These are phyloP conservation scores for Skeletonema marinoi DNA, from an alignment of 108 stramenopile genomes.

Conservation along the genomic window DNA sequence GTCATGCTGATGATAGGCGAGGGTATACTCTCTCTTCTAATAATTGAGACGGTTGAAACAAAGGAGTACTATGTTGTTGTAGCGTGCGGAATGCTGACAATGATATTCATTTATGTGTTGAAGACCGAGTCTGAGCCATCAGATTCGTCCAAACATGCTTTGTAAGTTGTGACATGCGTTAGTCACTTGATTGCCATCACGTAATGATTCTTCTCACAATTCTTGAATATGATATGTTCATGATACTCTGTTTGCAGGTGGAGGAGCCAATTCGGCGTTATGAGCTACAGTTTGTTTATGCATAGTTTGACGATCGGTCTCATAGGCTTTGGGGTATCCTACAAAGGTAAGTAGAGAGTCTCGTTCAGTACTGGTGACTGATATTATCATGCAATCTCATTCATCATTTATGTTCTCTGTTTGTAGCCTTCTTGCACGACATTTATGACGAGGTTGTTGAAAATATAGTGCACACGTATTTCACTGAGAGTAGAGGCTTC, in stretches of 20 bases:
- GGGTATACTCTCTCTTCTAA: conserved; percentile 55
- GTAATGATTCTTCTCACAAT: background rate
- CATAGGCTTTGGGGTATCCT: conserved; percentile 22
- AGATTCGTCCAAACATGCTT: background rate
- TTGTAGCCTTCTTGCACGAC: background rate
- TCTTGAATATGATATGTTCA: background rate
- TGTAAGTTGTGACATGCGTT: background rate
- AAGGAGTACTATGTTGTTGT: background rate
- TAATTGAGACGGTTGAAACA: conserved; percentile 36
- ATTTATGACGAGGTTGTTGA: background rate
- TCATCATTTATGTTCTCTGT: background rate
- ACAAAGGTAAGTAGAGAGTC: background rate
- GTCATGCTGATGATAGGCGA: conserved; percentile 80
- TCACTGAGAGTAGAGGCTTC: background rate
- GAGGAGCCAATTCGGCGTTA: background rate
- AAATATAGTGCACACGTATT: background rate
- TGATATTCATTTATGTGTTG: conserved; percentile 5
- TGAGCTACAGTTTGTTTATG: conserved; percentile 8
- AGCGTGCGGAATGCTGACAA: background rate
- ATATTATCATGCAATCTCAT: background rate
- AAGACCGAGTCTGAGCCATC: conserved; percentile 1
- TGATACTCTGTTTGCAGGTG: background rate
- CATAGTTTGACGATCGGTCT: conserved; percentile 9
- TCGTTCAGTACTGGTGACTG: background rate
- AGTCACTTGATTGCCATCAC: too few species aligned